These are phyloP conservation scores for Yamadazyma ubonensis DNA, from an alignment of 805 yeast genomes.

Conservation along the genomic window DNA sequence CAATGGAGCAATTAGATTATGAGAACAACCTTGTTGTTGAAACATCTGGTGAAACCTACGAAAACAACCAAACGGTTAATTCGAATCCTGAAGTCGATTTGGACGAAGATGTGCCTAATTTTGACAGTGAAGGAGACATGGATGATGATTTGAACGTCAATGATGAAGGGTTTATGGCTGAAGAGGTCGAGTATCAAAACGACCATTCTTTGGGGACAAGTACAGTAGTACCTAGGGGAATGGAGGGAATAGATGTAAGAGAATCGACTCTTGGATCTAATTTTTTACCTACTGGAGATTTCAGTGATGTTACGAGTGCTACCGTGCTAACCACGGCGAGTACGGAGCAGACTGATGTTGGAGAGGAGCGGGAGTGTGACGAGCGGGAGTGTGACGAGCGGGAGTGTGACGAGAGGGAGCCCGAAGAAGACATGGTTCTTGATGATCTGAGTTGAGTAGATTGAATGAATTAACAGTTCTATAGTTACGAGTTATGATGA, in stretches of 20 bases:
- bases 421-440: conserved; percentile 41
- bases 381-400: no score
- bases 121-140: conserved; percentile 30
- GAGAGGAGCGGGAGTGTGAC: no score
- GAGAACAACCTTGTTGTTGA: conserved; percentile 20
- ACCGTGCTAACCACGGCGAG: neutral
- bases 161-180: conserved; percentile 48
- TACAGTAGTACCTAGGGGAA: conserved; percentile 13
- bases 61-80: conserved; percentile 18
- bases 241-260: neutral
- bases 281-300: neutral
- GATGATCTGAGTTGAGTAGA: conserved; percentile 29
- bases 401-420: conserved; percentile 4
- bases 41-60: conserved; percentile 22
- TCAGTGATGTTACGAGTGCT: neutral
- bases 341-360: neutral
- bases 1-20: conserved; percentile 39
- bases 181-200: conserved; percentile 45
- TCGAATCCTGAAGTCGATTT: conserved; percentile 28
- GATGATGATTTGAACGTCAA: conserved; percentile 14
- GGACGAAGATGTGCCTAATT: conserved; percentile 48
- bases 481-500: no score
- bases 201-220: conserved; percentile 30
- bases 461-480: conserved; percentile 12
- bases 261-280: neutral